These are phyloP conservation scores for Cercospora berteroae DNA, from an alignment of 2,329 filamentous ascomycete genomes.

Conservation along the genomic window DNA sequence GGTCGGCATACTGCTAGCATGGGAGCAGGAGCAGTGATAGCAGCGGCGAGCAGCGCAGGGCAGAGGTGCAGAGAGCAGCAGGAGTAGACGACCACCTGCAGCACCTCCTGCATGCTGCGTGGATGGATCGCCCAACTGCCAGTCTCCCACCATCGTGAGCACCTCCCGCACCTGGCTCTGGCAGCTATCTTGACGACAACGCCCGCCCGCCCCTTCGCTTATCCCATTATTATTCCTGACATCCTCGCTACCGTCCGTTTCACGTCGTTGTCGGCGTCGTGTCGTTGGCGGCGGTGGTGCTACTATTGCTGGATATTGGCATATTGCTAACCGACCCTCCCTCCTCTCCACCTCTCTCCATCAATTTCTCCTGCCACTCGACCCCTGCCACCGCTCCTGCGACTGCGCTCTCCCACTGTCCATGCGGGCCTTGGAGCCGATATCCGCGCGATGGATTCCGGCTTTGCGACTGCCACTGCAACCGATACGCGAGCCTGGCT, in stretches of 20 bases:
- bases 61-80: not conserved
- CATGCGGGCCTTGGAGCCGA: slow-evolving; percentile 1
- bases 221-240: not conserved
- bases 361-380: not conserved
- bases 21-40: not conserved
- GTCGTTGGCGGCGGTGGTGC: not conserved
- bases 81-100: not conserved
- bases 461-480: slow-evolving; percentile 22
- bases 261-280: not conserved
- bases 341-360: not conserved
- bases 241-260: not conserved
- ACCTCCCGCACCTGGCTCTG: not conserved
- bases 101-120: slow-evolving; percentile 13
- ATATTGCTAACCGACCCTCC: not conserved
- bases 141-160: not conserved
- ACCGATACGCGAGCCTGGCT: slow-evolving; percentile 25
- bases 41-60: not conserved
- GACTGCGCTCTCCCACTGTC: not conserved
- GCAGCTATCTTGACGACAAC: not conserved
- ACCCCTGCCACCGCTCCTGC: slow-evolving; percentile 4
- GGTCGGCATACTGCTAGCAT: not conserved
- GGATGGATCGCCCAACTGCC: not conserved
- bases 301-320: not conserved
- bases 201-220: not conserved
- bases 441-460: slow-evolving; percentile 12